A percentile compares a stretch with the other conserved stretches of the same genome.
These are phyloP conservation scores for Trypanosoma avium DNA, from an alignment of 208 protist genomes.

Conservation along the genomic window DNA sequence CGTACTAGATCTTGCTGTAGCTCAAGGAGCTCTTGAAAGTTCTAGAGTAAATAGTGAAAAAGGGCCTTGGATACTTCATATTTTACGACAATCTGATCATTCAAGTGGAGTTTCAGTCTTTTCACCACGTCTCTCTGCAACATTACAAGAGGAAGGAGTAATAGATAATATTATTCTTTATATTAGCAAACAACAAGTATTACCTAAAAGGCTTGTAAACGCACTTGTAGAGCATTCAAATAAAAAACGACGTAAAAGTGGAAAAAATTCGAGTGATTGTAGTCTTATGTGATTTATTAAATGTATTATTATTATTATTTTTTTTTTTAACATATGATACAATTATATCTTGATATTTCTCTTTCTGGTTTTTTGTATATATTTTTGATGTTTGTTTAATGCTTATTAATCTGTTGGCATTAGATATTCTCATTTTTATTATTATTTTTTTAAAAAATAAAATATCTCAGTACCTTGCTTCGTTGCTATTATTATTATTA, in stretches of 20 bases:
- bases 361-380: slow-evolving; percentile 10
- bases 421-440: too few species aligned
- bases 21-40: slow-evolving; percentile 43
- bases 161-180: slow-evolving; percentile 3
- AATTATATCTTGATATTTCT: neutral
- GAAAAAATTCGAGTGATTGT: neutral
- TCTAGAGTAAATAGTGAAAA: slow-evolving; percentile 26
- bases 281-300: neutral
- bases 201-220: neutral
- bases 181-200: slow-evolving; percentile 2
- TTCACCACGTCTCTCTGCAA: slow-evolving; percentile 8
- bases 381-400: slow-evolving; percentile 21
- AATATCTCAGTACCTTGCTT: too few species aligned
- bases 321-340: neutral
- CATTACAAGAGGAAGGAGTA: slow-evolving; percentile 13
- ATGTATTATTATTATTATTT: neutral
- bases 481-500: too few species aligned
- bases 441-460: too few species aligned
- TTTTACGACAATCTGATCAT: slow-evolving; percentile 32
- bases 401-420: too few species aligned
- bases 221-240: neutral
- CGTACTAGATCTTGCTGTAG: slow-evolving; percentile 62
- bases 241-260: neutral
- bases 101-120: neutral
- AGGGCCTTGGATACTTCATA: slow-evolving; percentile 48